phyloP scores from a whole-genome alignment of 2,329 filamentous ascomycete species.

The Scedosporium dehoogii region DNA sequence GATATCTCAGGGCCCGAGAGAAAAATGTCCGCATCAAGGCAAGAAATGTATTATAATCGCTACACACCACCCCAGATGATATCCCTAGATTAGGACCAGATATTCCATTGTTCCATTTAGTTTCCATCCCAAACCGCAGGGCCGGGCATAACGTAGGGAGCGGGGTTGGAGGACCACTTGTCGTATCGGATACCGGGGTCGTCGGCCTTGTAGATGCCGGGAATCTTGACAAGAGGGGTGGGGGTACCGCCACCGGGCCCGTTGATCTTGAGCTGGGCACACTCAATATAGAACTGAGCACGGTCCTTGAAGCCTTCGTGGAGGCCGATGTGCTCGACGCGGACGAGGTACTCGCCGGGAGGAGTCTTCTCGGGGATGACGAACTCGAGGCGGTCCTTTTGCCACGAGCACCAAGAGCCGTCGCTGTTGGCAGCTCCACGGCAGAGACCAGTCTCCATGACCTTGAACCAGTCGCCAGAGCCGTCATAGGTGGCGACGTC shows the following conservation, averaged over 20 bases:
- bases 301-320: constrained; percentile 19
- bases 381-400: constrained; percentile 30
- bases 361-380: constrained; percentile 27
- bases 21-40: no score
- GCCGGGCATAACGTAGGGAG: constrained; percentile 10
- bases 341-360: constrained; percentile 33
- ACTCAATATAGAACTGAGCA: constrained; percentile 30
- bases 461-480: constrained; percentile 31
- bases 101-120: not conserved
- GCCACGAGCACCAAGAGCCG: constrained; percentile 21
- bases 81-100: not conserved
- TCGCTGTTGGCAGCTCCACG: constrained; percentile 15
- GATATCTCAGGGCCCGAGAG: no score
- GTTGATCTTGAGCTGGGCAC: constrained; percentile 29
- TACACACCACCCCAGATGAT: not conserved
- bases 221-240: constrained; percentile 27
- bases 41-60: not conserved
- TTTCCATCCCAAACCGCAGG: constrained; percentile 9
- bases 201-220: constrained; percentile 20
- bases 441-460: constrained; percentile 23
- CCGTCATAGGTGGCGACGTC: constrained; percentile 33
- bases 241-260: constrained; percentile 27
- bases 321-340: constrained; percentile 36
- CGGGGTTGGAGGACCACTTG: constrained; percentile 9
- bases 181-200: constrained; percentile 11